A percentile compares a stretch with the other conserved stretches of the same genome.
phyloP scores from a whole-genome alignment of 2,329 filamentous ascomycete genomes.

The Talaromyces rugulosus region DNA sequence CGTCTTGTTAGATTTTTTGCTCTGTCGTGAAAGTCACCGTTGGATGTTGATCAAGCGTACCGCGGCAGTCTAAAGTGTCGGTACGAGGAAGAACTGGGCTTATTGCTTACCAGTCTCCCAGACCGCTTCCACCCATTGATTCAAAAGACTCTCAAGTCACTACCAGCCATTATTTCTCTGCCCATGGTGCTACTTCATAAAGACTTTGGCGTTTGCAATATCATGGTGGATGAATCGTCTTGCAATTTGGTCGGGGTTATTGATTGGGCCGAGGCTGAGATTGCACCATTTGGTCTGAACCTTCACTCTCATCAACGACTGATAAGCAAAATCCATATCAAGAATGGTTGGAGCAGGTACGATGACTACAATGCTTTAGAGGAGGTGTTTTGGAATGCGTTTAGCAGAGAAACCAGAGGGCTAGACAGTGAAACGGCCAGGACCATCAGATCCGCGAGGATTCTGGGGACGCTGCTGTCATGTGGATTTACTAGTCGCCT shows the following conservation, averaged over 20 bases:
- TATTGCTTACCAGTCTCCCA: slow-evolving; percentile 31
- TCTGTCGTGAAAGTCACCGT: slow-evolving; percentile 34
- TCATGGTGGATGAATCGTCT: no score
- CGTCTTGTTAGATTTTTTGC: slow-evolving; percentile 35
- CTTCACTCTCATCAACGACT: no score
- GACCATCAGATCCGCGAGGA: slow-evolving; percentile 29
- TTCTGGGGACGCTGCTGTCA: slow-evolving; percentile 31
- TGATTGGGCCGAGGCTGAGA: no score
- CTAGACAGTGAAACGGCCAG: slow-evolving; percentile 21
- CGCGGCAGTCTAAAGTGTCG: slow-evolving; percentile 19
- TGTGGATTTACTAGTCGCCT: slow-evolving; percentile 38
- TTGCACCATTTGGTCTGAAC: no score
- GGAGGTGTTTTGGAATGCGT: slow-evolving; percentile 31
- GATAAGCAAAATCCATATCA: no score
- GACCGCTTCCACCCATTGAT: slow-evolving; percentile 31
- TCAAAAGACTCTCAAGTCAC: slow-evolving; percentile 24
- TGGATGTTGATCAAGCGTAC: slow-evolving; percentile 24
- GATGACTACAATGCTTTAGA: slow-evolving; percentile 29
- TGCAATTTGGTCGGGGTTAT: no score
- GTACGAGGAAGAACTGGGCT: slow-evolving; percentile 28
- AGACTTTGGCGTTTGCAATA: no score
- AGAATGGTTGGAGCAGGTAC: slow-evolving; percentile 23
- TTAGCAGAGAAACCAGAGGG: slow-evolving; percentile 25
- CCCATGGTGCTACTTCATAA: slow-evolving; percentile 15
- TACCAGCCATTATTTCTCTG: slow-evolving; percentile 33